Base-by-base conservation (phyloP, 1,139 yeast genomes). In the Geotrichum bryndzae region DNA sequence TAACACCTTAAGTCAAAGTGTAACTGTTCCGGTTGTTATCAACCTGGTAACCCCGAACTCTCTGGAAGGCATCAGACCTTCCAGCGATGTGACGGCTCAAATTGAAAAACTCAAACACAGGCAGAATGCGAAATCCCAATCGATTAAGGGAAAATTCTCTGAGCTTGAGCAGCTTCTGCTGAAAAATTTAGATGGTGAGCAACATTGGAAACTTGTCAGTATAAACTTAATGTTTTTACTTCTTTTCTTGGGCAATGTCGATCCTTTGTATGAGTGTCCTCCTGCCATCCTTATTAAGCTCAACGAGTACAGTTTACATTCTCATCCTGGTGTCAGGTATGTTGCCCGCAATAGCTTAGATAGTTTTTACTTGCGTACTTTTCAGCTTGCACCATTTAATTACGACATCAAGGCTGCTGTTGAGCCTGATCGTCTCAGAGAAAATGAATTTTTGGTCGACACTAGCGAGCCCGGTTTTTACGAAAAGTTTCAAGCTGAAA, bases 131-230 rank as follows among this genome's bases (percentile, higher is more conserved):
- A 67, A 66, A 53, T 65, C 73, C 10, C 59, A 56, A 31, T 51
- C 62, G 6, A 52, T 59, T 13, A 52, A 29, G 10, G 52, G 55
- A 27, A 59, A 58, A 46, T 29, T 58, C 15, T 38, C 56, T 11
- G 63, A 61, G n/a, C 48, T 59, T 29, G 65, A 63, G 29, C 38
- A 51, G 22, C 56, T 52, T 18, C 51, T 63, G 13, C 29, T 58
- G 38, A 55, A 63, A 23, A 55, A 61, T 22, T 55, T 61, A 11
- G 54, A 70, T 0, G 76, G 79, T 25, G 46, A 18, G 13, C 71
- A 80, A 1, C 90, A 88, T 66, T 92, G 98, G 98, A 88, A 86
- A 67, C 77, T 83, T 6, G 79, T 85, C 6, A 76, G 83, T 15
- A 76, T 85, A 46, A 82, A 85, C 61, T 73, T 89, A 58, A 80